Percentiles rank a stretch among this genome's conserved stretches.
Evolutionary conservation across 2,329 filamentous ascomycete genomes (phyloP).

Genomic region (Fusarium begoniae): DNA sequence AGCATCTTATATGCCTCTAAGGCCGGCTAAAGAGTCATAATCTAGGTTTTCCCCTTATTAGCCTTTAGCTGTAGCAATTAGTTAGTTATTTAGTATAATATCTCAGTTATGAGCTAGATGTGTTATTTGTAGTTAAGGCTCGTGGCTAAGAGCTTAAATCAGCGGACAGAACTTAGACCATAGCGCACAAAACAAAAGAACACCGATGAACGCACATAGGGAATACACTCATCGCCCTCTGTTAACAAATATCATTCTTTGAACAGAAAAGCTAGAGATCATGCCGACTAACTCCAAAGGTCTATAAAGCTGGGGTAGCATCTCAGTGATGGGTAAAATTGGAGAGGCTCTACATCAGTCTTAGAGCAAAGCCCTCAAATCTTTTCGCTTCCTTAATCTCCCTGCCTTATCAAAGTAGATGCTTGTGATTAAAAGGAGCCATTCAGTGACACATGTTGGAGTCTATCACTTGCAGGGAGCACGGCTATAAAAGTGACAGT

Average conservation of each 20-base stretch:
- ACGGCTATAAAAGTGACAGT: background rate
- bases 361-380: no score
- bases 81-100: no score
- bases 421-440: rapidly evolving
- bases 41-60: no score
- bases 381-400: background rate
- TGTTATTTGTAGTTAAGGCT: no score
- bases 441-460: no score
- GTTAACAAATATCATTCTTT: background rate
- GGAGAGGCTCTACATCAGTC: no score
- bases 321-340: background rate
- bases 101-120: no score
- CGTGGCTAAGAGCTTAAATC: no score
- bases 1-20: no score
- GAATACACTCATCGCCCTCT: background rate
- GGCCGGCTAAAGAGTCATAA: no score
- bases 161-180: no score
- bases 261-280: background rate
- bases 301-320: rapidly evolving
- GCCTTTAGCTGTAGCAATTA: no score
- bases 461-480: background rate
- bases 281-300: background rate
- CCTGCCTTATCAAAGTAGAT: rapidly evolving
- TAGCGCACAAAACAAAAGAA: background rate
- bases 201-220: background rate